phyloP scores from a whole-genome alignment of 1,284 basidiomycete genomes.

The Coniferiporia sulphurascens region DNA sequence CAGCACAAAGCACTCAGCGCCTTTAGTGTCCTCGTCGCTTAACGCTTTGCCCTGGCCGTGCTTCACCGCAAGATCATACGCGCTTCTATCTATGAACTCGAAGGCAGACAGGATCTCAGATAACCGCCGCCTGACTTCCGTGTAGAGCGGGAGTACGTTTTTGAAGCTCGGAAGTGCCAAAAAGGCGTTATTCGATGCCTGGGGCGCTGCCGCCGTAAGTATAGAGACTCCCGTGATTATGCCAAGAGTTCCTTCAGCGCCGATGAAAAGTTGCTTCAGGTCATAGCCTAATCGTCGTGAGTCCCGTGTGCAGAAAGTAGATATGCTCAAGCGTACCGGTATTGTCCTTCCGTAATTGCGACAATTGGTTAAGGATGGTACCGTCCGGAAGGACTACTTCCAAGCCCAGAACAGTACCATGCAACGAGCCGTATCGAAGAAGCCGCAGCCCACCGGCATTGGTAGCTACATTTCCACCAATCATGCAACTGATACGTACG shows the following conservation, averaged over 20 bases:
- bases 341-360: constrained; percentile 93
- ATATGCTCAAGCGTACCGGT: constrained; percentile 58
- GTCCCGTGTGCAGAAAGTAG: background rate
- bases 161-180: constrained; percentile 71
- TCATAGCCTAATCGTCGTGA: constrained; percentile 73
- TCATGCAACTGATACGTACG: constrained; percentile 71
- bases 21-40: constrained; percentile 61
- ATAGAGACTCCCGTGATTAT: constrained; percentile 96
- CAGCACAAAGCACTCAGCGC: constrained; percentile 85
- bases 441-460: constrained; percentile 96
- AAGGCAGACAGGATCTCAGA: constrained; percentile 98
- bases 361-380: constrained; percentile 85
- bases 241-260: constrained; percentile 94
- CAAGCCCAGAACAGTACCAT: constrained; percentile 93
- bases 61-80: constrained; percentile 82
- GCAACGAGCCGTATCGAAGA: constrained; percentile 91
- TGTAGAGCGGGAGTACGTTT: constrained; percentile 68
- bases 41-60: constrained; percentile 69
- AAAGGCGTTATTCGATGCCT: constrained; percentile 76
- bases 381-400: constrained; percentile 97
- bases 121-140: constrained; percentile 67
- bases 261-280: constrained; percentile 98
- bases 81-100: constrained; percentile 90
- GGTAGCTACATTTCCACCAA: constrained; percentile 96
- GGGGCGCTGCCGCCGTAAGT: constrained; percentile 87